These are phyloP conservation scores for Paramecium primaurelia DNA, from an alignment of 73 alveolate species.

Conservation along the genomic window DNA sequence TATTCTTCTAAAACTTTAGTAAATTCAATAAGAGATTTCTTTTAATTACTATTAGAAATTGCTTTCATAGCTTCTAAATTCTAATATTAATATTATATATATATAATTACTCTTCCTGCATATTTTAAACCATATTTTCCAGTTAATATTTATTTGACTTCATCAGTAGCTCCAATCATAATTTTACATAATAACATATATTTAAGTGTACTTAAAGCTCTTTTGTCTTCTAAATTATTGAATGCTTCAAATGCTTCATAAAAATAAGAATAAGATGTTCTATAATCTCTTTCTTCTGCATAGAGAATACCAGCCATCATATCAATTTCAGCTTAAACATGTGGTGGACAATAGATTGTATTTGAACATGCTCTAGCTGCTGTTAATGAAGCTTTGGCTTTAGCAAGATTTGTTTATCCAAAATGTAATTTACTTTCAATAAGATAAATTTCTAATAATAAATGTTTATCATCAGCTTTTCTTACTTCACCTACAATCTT, in stretches of 20 bases:
- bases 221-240: conserved; percentile 76
- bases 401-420: conserved; percentile 74
- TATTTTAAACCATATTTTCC: conserved; percentile 75
- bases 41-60: conserved; percentile 81
- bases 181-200: conserved; percentile 90
- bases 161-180: conserved; percentile 81
- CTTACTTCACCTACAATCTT: conserved; percentile 68
- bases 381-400: conserved; percentile 91
- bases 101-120: conserved; percentile 66
- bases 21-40: conserved; percentile 75
- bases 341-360: conserved; percentile 87
- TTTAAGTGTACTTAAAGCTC: conserved; percentile 80
- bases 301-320: conserved; percentile 89
- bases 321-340: conserved; percentile 91
- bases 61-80: conserved; percentile 90
- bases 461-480: conserved; percentile 77
- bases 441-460: conserved; percentile 71
- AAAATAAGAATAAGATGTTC: conserved; percentile 92
- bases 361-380: conserved; percentile 90
- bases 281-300: conserved; percentile 92
- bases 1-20: conserved; percentile 26
- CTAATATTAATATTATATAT: not conserved
- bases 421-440: conserved; percentile 76
- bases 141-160: conserved; percentile 76
- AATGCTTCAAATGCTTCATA: conserved; percentile 92